Base-by-base conservation (phyloP, 495 filamentous ascomycete genomes). In the Neurospora pannonica region DNA sequence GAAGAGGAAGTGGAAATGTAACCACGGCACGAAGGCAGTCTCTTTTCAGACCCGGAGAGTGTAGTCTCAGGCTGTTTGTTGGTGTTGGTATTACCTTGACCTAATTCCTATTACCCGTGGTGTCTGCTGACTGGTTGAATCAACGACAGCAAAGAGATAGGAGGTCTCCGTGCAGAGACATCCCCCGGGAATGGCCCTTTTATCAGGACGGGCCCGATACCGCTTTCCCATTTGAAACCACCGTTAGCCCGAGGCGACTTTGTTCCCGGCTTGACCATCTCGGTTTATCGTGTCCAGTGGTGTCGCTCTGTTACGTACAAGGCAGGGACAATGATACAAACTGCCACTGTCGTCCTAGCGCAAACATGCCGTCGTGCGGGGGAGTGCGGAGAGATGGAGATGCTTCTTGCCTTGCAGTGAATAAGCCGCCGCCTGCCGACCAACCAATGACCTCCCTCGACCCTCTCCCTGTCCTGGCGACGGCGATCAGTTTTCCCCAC, bases 401-500 rank as follows among this genome's bases (percentile, higher is more conserved):
- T 62, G 54, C 24, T 62, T 62, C 28, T 17, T 34, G 19, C 2
- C 46, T 54, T 13, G 46, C 46, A 54, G 21, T 54, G 46, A 54
- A 62, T 62, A 77, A 77, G 76, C 76, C 76, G 76, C 71, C 60
- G 71, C 71, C 60, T 76, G 76, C 76, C 76, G 76, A 74, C 46
- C 39, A 71, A 46, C 74, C 76, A 77, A 77, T 73, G 19, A 43
- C 34, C 15, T 24, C 4, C 8, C 21, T 8, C 38, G 67, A 74
- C 71, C 60, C 15, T 67, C 54, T 67, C 54, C 54, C 28, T 67
- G 54, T 67, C 28, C 48, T 31, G 28, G 24, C 15, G 24, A 67
- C 6, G 54, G 54, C 54, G 54, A 67, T 67, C 54, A 67, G 5
- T 34, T 0, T 60, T 60, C 48, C 21, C 48, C 54, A 62, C 24